Base-by-base conservation (phyloP, 1,139 yeast genomes). In the Geotrichum armillariae region DNA sequence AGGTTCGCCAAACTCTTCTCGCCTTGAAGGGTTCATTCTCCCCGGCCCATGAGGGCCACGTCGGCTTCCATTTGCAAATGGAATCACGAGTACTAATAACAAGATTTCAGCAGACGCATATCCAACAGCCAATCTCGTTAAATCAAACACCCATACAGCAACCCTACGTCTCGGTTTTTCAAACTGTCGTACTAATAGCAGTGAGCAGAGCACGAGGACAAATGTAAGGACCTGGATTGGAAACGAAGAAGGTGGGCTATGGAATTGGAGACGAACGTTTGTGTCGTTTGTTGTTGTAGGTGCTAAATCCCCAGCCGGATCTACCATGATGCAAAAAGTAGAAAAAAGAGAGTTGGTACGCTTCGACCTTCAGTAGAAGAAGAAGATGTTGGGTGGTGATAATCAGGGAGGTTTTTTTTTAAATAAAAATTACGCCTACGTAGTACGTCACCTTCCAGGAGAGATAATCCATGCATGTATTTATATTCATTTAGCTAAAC, bases 121-220 rank as follows among this genome's bases (percentile, higher is more conserved):
- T 11, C 47, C 47, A 12, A 49, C 14, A 4, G 34, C 33, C 22
- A 52, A 32, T 8, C 53, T 39, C 22, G 41, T 41, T 11, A 52
- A 23, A 27, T 52, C 55, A 31, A 52, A 49, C 20, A 52, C 41
- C 55, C 55, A 52, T 2, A 52, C 55, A 20, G 47, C 47, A 16
- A 43, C 34, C 35, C 47, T 34, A 20, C 47, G 47, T 25, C 47
- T 20, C 3, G 37, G 45, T 20, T 41, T 41, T 22, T 41, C 45
- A 8, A 32, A 27, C 29, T 32, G 31, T 12, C 45, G 37, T 16
- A 41, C 4, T 12, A 33, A n/a, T 17, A 41, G 31, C n/a, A 41
- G 38, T 11, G 45, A 31, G 21, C 25, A n/a, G 6, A 33, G 17
- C 8, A 41, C 45, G 3, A 41, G 37, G 3, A 22, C 21, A 31